Evolutionary conservation across 495 filamentous ascomycete species (phyloP), one percentile per base, ranked within the genome.

Genomic region (Filosporella fistucella): DNA sequence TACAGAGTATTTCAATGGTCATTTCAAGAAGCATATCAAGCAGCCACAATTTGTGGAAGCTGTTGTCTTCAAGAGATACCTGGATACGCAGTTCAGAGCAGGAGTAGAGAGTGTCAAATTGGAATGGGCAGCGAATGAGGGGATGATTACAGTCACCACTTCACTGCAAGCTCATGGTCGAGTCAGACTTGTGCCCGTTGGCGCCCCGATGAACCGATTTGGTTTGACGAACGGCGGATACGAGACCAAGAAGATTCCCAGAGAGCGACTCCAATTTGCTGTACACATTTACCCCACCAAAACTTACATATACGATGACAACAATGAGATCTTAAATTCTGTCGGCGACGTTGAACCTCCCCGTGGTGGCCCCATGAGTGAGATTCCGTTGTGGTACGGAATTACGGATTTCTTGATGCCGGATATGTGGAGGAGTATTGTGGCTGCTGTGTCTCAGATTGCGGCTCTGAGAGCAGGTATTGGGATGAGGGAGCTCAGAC

Each of bases 331-430:
- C 0, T 24, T 61, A 4, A 53, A 57, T 1, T 47, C 44, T 0
- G 38, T 54, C 1, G 10, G 39, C 6, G 13, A 9, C 3, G 20
- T 33, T 8, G 26, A 26, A 9, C 56, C 57, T 14, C 57, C 53
- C 36, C 49, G 20, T 26, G 34, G 21, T 57, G 45, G 42, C 64
- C 54, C 33, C 62, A 54, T 26, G 32, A 59, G 67, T 53, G 57
- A 79, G 59, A 55, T 88, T 16, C 90, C 90, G 0, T 64, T 90
- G 21, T 96, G 90, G 90, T 78, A 77, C 49, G 87, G 89, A 62
- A 84, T 95, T 37, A 78, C 88, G 41, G 80, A 77, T 1, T 63
- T 75, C 8, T 63, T 89, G 11, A 73, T 86, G 28, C 53, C 49
- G 2, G 64, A 71, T 5, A 66, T 84, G 30, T 96, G 90, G 90